A percentile compares a stretch with the other conserved stretches of the same genome.
phyloP scores from a whole-genome alignment of 2,329 filamentous ascomycete genomes.

The Trichophyton rubrum region DNA sequence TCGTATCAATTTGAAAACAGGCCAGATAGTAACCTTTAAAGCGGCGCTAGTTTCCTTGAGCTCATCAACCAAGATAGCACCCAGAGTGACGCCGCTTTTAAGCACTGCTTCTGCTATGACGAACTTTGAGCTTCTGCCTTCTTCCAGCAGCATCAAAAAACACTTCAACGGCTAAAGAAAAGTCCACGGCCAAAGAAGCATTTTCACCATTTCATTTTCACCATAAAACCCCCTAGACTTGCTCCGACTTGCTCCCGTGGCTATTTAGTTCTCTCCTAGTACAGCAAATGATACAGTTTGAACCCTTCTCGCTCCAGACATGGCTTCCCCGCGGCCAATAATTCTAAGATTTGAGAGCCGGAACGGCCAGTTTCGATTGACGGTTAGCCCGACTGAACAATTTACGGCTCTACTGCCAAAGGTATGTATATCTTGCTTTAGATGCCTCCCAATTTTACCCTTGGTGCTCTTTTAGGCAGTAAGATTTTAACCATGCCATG shows the following conservation, averaged over 20 bases:
- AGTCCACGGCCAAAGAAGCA: neutral
- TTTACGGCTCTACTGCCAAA: conserved; percentile 49
- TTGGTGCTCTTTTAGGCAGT: neutral
- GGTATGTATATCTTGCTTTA: conserved; percentile 18
- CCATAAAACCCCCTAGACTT: neutral
- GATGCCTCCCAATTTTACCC: neutral
- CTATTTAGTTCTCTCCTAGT: neutral
- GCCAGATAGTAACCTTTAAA: neutral
- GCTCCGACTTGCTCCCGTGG: neutral
- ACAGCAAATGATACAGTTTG: neutral
- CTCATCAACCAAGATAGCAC: neutral
- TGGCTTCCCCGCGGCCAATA: conserved; percentile 44
- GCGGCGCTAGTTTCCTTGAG: neutral
- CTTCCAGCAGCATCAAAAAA: neutral
- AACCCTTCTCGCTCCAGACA: conserved; percentile 12
- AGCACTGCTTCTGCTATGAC: neutral
- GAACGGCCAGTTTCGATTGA: conserved; percentile 83
- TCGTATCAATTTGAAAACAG: neutral
- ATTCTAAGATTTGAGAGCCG: conserved; percentile 78
- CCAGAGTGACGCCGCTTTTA: neutral
- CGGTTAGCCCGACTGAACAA: conserved; percentile 58
- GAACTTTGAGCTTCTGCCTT: neutral
- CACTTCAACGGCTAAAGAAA: neutral
- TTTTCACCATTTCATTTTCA: neutral
- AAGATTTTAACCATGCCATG: neutral